These are phyloP conservation scores for Beauveria sp. DNA, from an alignment of 2,329 filamentous ascomycete genomes.

Conservation along the genomic window DNA sequence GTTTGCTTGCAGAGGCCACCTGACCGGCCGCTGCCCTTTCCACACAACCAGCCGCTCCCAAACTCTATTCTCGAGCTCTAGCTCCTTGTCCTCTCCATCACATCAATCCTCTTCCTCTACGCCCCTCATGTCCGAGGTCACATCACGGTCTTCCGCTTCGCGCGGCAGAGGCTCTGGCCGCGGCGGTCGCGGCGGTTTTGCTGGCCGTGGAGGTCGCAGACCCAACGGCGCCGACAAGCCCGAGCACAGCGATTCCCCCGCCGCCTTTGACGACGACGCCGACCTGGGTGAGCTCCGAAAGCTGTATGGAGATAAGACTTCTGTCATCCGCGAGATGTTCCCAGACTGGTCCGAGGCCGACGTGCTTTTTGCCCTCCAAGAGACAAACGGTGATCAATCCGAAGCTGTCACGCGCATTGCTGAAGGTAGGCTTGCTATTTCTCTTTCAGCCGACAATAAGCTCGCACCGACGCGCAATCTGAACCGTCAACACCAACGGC, in stretches of 20 bases:
- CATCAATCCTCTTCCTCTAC: conserved; percentile 13
- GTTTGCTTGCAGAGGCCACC: conserved; percentile 28
- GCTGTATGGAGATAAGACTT: conserved; percentile 72
- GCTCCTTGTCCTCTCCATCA: conserved; percentile 17
- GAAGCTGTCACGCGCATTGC: conserved; percentile 70
- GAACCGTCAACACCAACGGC: background rate
- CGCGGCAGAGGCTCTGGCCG: conserved; percentile 87
- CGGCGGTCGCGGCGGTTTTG: conserved; percentile 73
- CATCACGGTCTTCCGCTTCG: conserved; percentile 72
- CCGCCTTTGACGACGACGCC: conserved; percentile 69
- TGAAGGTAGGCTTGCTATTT: conserved; percentile 50
- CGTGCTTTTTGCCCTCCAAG: conserved; percentile 84
- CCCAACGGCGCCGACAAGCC: conserved; percentile 62
- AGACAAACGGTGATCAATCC: conserved; percentile 73
- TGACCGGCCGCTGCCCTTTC: conserved; percentile 26
- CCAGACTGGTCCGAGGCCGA: conserved; percentile 93
- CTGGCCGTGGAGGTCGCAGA: conserved; percentile 63
- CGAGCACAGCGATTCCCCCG: conserved; percentile 48
- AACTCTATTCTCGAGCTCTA: conserved; percentile 23
- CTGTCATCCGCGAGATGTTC: conserved; percentile 85
- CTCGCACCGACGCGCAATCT: background rate
- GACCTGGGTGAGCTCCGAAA: conserved; percentile 90
- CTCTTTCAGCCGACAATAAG: background rate
- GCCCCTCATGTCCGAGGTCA: conserved; percentile 83
- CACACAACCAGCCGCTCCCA: conserved; percentile 6